These are phyloP conservation scores for Nakaseomyces bracarensis DNA, from an alignment of 1,139 yeast species.

Conservation along the genomic window DNA sequence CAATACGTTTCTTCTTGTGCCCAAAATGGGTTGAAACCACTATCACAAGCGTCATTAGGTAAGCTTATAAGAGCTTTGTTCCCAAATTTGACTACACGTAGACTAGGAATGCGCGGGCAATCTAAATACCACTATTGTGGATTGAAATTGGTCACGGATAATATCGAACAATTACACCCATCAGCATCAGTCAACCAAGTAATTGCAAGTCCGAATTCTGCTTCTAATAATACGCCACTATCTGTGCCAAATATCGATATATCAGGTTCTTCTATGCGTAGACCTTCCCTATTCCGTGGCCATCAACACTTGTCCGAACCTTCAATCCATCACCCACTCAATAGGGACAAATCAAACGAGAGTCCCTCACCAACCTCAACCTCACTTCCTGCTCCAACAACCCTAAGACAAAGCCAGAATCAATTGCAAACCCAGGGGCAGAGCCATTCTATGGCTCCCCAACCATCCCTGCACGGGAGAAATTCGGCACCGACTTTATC, in stretches of 20 bases:
- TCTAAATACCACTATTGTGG: constrained; percentile 92
- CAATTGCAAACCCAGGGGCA: no score
- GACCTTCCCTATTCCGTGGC: constrained; percentile 1
- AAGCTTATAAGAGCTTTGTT: constrained; percentile 66
- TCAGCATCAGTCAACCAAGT: constrained; percentile 15
- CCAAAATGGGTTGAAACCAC: constrained; percentile 54
- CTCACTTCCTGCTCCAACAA: not conserved
- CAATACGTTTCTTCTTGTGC: constrained; percentile 71
- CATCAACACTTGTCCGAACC: not conserved
- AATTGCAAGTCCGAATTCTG: not conserved
- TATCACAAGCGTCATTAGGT: constrained; percentile 84
- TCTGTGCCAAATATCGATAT: not conserved
- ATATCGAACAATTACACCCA: constrained; percentile 10
- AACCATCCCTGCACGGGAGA: not conserved
- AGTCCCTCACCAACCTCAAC: constrained; percentile 5
- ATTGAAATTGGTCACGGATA: constrained; percentile 40
- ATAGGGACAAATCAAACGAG: constrained; percentile 1
- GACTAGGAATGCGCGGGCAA: constrained; percentile 84
- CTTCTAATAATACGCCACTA: not conserved
- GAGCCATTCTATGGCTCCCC: no score
- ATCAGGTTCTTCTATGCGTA: not conserved
- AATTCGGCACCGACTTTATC: constrained; percentile 1
- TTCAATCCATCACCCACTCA: not conserved
- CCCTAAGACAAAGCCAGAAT: no score
- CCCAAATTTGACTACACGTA: constrained; percentile 70